Base-by-base conservation (phyloP, 2,329 filamentous ascomycete species). In the Hortaea sp. region DNA sequence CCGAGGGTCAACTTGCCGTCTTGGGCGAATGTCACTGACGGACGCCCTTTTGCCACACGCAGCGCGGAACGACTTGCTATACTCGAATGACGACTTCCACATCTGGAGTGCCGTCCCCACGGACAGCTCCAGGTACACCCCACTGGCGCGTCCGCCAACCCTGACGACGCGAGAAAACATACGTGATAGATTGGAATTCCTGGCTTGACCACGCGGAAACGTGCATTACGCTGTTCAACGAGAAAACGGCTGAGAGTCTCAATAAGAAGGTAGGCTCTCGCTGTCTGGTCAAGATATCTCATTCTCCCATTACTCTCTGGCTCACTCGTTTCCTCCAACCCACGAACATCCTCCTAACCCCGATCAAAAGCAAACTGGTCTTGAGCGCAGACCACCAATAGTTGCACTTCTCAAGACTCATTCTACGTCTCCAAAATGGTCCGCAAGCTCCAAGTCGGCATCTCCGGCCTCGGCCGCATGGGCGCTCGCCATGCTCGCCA, bases 391-490 rank as follows among this genome's bases (percentile, higher is more conserved):
- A 39, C 32, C 32, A 9, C n/a, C 32, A 10, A 9, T 12, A 9
- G n/a, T 10, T 35, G 9, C 32, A 20, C 20, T 20, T 20, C 32
- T 35, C 32, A 35, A 10, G n/a, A 35, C 32, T 12, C 4, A 35
- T 20, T n/a, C 38, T 10, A 12, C 38, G 20, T 35, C 32, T 12
- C 31, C 39, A 57, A 11, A 27, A 60, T 60, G 56, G 52, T 56
- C 41, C 66, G 64, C 49, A 68, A 67, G 57, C 67, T 72, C 46
- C 60, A 67, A 49, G 58, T 73, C 43, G 70, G 66, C 50, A 63
- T 69, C 48, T 67, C 66, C 42, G 70, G 71, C 53, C 68, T 73
- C 20, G 71, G 71, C 53, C 70, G 70, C 54, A 74, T 74, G 70
- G 71, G 71, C 40, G 66, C 68, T 48, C 66, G 70, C 30, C 69